Evolutionary conservation across 371 early-diverging fungal genomes (phyloP), one percentile per base, ranked within the genome.

Genomic region (Mortierella sp.): DNA sequence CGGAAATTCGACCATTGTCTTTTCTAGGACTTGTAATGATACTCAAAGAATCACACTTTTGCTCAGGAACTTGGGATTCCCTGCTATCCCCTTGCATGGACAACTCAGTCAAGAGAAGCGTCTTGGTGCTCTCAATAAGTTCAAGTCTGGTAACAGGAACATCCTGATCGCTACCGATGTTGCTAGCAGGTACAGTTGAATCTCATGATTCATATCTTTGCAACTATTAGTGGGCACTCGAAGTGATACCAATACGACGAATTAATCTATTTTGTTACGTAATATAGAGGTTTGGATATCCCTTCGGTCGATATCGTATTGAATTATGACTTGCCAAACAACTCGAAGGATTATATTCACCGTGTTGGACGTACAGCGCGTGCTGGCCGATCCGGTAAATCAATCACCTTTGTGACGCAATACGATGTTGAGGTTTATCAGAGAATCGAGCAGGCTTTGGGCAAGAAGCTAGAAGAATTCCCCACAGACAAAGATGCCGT

Each of bases 121-220:
- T 64, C 78, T 97, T 36, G 95, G 94, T 53, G 96, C 97, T 5
- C 84, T 97, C 70, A 92, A 91, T 72, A 97, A 97, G 83, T 98
- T 97, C 87, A 97, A 96, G 77, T 87, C 94, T 22, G 97, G 97
- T 4, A 88, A 85, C 16, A 89, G 94, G 57, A 94, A 90, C 63
- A 94, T 97, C 52, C 78, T 99, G 63, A 94, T 98, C 8, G 97
- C 98, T n/a, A 99, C 99, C 0, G 99, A 99, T 87, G 99, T 98
- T 22, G 98, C 96, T 7, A 88, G 90, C 85, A 84, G 88, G 88
- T 86, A 79, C 64, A 43, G 16, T 13, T 10, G 10, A 3, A 43
- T 43, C 16, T 4, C 16, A 43, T 43, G 15, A 13, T 43, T 0
- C 10, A 16, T 43, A 13, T 43, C 45, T 43, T 43, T 36, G 36